Base-by-base conservation (phyloP, 2,329 filamentous ascomycete genomes). In the Macrophomina pseudophaseolina region DNA sequence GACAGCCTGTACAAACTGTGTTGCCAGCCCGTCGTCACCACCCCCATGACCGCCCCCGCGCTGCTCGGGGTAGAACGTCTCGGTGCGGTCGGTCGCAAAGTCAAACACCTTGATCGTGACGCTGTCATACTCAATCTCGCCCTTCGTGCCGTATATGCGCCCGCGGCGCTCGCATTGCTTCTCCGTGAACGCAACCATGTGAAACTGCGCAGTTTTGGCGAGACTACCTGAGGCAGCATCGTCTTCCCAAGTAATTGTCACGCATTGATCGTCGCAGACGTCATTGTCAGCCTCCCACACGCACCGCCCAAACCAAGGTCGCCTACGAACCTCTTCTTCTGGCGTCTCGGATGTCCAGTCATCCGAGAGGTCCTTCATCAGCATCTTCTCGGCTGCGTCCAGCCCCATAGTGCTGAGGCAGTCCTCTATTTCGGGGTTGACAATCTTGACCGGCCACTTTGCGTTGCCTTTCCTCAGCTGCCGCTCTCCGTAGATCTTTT, bases 221-320 rank as follows among this genome's bases (percentile, higher is more conserved):
- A 87, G 87, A 30, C 88, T 83, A 2, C 69, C 66, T 38, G 72
- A 71, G 0, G 68, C 65, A 9, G 33, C 56, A 68, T 91, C 89
- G 52, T 96, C 92, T 12, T 93, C 90, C 93, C 94, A 98, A 4
- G 86, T 88, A 63, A 98, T 87, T 0, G 91, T 94, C 23, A 98
- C 95, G 32, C 90, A 86, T 77, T 98, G 94, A 73, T 98, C 93
- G 76, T 99, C 95, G 73, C 90, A 92, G 49, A 98, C 95, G 73
- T 96, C 89, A 79, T 98, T 99, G 79, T 97, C 93, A 4, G 90
- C 84, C 76, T 97, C 95, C 80, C 90, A 98, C 1, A 98, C 95
- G 75, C 95, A 99, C n/a, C 94, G 88, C 0, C 95, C 95, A 74
- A 93, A 98, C 93, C 93, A 90, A 1, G 84, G 80, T 4, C 86